Evolutionary conservation across 768 basidiomycete species (phyloP), one percentile per base, ranked within the genome.

Genomic region (Leccinum subgranulosum): DNA sequence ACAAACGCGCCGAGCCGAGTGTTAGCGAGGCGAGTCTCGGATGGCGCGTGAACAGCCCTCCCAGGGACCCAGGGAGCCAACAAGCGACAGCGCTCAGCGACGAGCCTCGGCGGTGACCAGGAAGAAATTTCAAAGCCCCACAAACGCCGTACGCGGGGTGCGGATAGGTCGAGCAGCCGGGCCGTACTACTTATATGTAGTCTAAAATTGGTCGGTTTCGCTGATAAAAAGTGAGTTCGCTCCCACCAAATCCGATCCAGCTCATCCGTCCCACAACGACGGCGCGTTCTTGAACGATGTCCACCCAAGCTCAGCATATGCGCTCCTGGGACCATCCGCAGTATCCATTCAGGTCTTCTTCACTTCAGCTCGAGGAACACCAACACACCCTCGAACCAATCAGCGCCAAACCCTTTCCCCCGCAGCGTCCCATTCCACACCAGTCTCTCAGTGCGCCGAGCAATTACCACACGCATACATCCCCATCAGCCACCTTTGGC

Each of bases 291-390:
- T 2, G 17, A 39, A 43, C 41, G 51, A 73, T 73, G 70, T 64
- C 72, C 8, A 60, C 61, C 0, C 63, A 66, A 43, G 55, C 65
- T 0, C 69, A 64, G 3, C 48, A 49, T 23, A 50, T 57, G 45
- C 56, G 33, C 43, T 15, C 55, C 6, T 72, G 71, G 72, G 58
- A 63, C 41, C 61, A 62, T 2, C 25, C 49, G 0, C 62, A 61
- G 10, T 65, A 58, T 52, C 2, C 57, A 2, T 48, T 65, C 50
- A 61, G 50, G 11, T 66, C 59, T 3, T 51, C 66, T 10, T 36
- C 34, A 36, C 60, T 65, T 9, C 67, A 72, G 25, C 73, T 74
- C 48, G 71, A 74, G 23, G 70, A 74, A 23, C 56, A 58, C 2
- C 47, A 62, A 1, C 66, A 62, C 51, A 15, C 66, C 19, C 36